These are phyloP conservation scores for Phytopythium oedochilum DNA, from an alignment of 352 stramenopile species.

Conservation along the genomic window DNA sequence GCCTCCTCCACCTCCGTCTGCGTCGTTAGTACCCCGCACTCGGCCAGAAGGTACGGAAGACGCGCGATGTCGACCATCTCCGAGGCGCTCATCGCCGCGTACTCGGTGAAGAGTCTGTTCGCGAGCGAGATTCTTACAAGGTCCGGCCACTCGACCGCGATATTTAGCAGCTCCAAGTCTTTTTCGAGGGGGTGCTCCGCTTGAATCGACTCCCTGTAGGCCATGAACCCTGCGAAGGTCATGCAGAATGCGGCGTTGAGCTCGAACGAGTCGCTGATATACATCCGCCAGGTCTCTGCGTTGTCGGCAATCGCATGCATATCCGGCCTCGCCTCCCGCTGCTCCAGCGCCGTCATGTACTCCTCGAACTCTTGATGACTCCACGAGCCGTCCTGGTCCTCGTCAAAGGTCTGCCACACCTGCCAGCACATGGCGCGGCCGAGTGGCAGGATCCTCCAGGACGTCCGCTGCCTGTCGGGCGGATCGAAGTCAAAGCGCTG, in stretches of 20 bases:
- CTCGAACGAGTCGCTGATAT: conserved; percentile 52
- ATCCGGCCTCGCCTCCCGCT: conserved; percentile 9
- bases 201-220: conserved; percentile 49
- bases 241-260: conserved; percentile 29
- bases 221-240: conserved; percentile 55
- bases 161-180: conserved; percentile 36
- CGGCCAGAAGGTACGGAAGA: conserved; percentile 45
- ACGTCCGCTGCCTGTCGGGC: conserved; percentile 18
- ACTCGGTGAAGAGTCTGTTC: conserved; percentile 38
- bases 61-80: not conserved
- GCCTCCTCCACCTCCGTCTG: conserved; percentile 32
- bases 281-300: conserved; percentile 58
- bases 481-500: conserved; percentile 46
- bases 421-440: conserved; percentile 39
- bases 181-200: conserved; percentile 23
- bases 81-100: conserved; percentile 7
- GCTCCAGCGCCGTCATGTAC: conserved; percentile 41
- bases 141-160: conserved; percentile 37
- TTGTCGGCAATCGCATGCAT: conserved; percentile 29
- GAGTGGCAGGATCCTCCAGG: conserved; percentile 39
- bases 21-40: conserved; percentile 25
- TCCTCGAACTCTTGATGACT: conserved; percentile 56
- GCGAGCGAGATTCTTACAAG: conserved; percentile 15
- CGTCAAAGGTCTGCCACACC: conserved; percentile 54
- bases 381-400: conserved; percentile 46